Evolutionary conservation across 306 rosid species (phyloP).

Genomic region (Arachis hypogaea): DNA sequence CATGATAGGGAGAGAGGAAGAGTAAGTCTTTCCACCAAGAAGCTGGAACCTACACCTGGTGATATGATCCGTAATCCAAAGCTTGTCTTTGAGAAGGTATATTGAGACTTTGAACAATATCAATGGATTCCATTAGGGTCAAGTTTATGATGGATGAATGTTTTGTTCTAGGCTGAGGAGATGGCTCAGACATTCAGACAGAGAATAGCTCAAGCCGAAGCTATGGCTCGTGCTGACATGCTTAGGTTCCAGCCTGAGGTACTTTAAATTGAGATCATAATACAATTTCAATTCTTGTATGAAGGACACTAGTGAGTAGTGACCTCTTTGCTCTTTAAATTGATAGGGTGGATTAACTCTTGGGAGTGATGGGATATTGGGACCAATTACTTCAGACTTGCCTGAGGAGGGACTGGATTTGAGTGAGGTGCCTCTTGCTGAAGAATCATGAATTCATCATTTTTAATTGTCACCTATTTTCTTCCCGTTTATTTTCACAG

Average conservation of each 20-base stretch:
- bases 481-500: not conserved
- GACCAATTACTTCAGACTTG: constrained; percentile 63
- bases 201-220: constrained; percentile 98
- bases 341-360: constrained; percentile 75
- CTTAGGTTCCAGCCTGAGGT: constrained; percentile 96
- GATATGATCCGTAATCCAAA: constrained; percentile 98
- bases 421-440: constrained; percentile 58
- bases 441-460: constrained; percentile 25
- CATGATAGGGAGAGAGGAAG: constrained; percentile 94
- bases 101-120: constrained; percentile 1
- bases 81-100: constrained; percentile 95
- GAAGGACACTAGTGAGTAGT: constrained; percentile 3
- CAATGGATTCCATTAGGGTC: not conserved
- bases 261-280: not conserved
- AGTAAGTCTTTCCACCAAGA: constrained; percentile 95
- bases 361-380: constrained; percentile 66
- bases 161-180: constrained; percentile 80
- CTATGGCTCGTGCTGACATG: constrained; percentile 97
- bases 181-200: constrained; percentile 96
- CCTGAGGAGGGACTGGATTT: constrained; percentile 71
- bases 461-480: not conserved
- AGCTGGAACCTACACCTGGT: constrained; percentile 95
- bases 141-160: not conserved
- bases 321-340: not conserved
- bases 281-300: not conserved